Conservation (phyloP, 495 filamentous ascomycete species). For the Trichoderma reesei region DNA sequence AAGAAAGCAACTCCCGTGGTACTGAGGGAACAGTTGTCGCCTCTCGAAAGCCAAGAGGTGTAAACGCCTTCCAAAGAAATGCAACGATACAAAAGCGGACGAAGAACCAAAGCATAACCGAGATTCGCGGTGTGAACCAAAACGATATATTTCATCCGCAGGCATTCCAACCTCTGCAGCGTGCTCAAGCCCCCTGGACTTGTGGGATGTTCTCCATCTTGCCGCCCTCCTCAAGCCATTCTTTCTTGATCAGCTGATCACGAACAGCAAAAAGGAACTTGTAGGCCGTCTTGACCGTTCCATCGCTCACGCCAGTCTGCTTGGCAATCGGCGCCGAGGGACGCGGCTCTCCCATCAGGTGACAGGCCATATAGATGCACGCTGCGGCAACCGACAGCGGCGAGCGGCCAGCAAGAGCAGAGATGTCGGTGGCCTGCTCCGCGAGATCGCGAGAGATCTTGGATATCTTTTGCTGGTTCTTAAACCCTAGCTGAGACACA, state of each 20-base stretch:
- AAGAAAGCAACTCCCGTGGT: background rate
- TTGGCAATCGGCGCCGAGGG: conserved; percentile 72
- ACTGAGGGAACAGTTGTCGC: background rate
- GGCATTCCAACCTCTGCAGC: background rate
- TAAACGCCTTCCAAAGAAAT: background rate
- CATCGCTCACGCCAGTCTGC: conserved; percentile 83
- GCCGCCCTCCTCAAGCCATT: conserved; percentile 61
- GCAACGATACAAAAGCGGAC: background rate
- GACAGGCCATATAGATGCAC: conserved; percentile 89
- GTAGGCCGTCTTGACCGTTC: conserved; percentile 91
- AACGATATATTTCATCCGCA: background rate
- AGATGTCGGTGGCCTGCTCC: conserved; percentile 57
- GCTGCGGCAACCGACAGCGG: conserved; percentile 89
- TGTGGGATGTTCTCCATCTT: conserved; percentile 58
- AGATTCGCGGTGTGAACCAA: background rate
- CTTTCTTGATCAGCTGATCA: conserved; percentile 62
- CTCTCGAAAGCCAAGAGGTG: too few relatives aligned
- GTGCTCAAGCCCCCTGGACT: background rate
- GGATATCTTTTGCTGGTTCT: conserved; percentile 54
- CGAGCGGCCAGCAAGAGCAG: conserved; percentile 81
- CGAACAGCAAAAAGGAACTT: conserved; percentile 68
- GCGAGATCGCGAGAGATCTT: conserved; percentile 67
- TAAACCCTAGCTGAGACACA: conserved; percentile 64
- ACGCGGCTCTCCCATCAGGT: conserved; percentile 69
- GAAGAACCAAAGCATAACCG: too few relatives aligned